phyloP scores from a whole-genome alignment of 345 rosid species.

The Salix dunnii region DNA sequence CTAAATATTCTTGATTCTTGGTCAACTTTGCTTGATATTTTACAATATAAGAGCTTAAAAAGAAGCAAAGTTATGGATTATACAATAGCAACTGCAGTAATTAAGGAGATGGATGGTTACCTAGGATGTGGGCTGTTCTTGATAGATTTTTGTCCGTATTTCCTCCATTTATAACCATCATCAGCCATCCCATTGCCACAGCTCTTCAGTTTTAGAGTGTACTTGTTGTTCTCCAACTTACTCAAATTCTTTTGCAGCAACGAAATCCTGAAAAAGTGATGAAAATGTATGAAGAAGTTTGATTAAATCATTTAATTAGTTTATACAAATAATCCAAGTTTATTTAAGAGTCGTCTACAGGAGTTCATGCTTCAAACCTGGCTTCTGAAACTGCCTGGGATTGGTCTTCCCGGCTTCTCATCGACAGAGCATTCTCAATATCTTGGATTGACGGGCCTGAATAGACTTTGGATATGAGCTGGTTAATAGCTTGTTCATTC shows the following conservation, averaged over 20 bases:
- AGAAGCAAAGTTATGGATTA: neutral
- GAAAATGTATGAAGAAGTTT: neutral
- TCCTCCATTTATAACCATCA: slow-evolving; percentile 98
- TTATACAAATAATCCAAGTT: neutral
- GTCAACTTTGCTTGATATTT: too few species aligned
- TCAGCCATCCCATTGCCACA: slow-evolving; percentile 51
- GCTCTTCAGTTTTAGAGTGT: slow-evolving; percentile 64
- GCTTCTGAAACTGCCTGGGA: slow-evolving; percentile 22
- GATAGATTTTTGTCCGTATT: slow-evolving; percentile 87
- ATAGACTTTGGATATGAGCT: slow-evolving; percentile 37
- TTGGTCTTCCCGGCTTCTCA: slow-evolving; percentile 21
- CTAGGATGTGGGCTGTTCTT: slow-evolving; percentile 85
- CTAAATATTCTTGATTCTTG: too few species aligned
- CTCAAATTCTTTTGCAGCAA: slow-evolving; percentile 31
- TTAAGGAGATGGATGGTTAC: slow-evolving; percentile 21
- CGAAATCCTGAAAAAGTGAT: slow-evolving; percentile 15
- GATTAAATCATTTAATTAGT: neutral
- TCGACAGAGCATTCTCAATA: slow-evolving; percentile 43
- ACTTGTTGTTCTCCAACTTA: slow-evolving; percentile 56
- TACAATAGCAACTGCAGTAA: too few species aligned
- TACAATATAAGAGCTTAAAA: too few species aligned
- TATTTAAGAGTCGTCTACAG: neutral
- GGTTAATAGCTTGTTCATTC: slow-evolving; percentile 27
- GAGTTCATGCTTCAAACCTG: slow-evolving; percentile 17
- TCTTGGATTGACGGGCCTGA: slow-evolving; percentile 61